Evolutionary conservation across 305 asterid genomes (phyloP).

Genomic region (Fraxinus baroniana): DNA sequence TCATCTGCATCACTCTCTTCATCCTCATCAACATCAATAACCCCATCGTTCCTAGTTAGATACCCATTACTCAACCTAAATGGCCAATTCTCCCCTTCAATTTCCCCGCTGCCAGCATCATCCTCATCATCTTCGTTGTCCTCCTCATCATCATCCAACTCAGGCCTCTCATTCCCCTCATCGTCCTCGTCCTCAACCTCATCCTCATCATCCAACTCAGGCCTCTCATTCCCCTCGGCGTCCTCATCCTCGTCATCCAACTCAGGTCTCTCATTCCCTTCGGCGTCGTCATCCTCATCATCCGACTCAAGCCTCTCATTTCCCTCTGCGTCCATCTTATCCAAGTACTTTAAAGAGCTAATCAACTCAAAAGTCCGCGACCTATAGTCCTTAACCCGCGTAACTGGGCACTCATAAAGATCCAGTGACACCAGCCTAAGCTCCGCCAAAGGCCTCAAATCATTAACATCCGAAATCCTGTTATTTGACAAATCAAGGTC

Average conservation of each 20-base stretch:
- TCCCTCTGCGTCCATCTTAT: conserved; percentile 89
- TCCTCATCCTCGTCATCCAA: conserved; percentile 14
- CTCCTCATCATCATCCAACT: not conserved
- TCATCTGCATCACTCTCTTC: conserved; percentile 91
- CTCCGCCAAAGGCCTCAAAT: conserved; percentile 77
- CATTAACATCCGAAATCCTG: conserved; percentile 64
- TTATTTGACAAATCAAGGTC: conserved; percentile 95
- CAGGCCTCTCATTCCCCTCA: too few species aligned
- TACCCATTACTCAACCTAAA: conserved; percentile 52
- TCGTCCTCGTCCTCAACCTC: too few species aligned
- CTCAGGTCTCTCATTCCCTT: too few species aligned
- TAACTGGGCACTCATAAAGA: conserved; percentile 93
- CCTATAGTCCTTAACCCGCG: conserved; percentile 82
- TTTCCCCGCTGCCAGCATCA: conserved; percentile 88
- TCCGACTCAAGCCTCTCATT: conserved; percentile 92
- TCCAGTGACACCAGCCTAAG: conserved; percentile 77
- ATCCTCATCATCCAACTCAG: conserved; percentile 65
- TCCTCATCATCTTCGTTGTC: conserved; percentile 33
- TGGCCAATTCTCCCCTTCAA: conserved; percentile 66
- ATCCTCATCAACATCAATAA: conserved; percentile 88
- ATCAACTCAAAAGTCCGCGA: conserved; percentile 82
- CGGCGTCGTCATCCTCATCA: conserved; percentile 59
- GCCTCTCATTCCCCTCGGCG: conserved; percentile 69
- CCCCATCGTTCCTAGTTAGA: conserved; percentile 54
- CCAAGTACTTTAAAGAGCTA: conserved; percentile 75